Evolutionary conservation across 208 protist species (phyloP).

Genomic region (Blechomonas ayalai): DNA sequence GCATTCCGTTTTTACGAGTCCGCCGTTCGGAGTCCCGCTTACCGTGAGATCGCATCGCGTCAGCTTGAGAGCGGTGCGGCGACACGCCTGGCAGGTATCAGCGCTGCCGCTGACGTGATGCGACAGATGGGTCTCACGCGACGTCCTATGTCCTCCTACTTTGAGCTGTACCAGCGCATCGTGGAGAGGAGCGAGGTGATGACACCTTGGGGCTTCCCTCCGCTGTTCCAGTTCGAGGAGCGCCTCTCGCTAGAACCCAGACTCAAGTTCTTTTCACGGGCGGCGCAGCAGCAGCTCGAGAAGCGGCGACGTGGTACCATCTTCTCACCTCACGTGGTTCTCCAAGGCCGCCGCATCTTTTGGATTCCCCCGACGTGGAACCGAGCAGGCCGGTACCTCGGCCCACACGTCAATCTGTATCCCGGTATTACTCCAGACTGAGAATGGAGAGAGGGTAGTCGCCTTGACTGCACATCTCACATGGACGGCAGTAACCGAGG

Average conservation of each 20-base stretch:
- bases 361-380: conserved; percentile 89
- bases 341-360: conserved; percentile 76
- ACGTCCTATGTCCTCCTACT: conserved; percentile 85
- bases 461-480: too few relatives aligned
- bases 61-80: conserved; percentile 78
- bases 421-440: conserved; percentile 84
- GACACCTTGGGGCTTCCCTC: conserved; percentile 89
- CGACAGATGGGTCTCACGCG: conserved; percentile 77
- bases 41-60: conserved; percentile 69
- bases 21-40: conserved; percentile 80
- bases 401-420: conserved; percentile 81
- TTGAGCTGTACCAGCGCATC: conserved; percentile 89
- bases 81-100: conserved; percentile 79
- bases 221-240: conserved; percentile 90
- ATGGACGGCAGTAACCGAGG: too few relatives aligned
- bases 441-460: neutral
- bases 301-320: conserved; percentile 53
- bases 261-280: conserved; percentile 81
- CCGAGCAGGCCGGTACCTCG: conserved; percentile 63
- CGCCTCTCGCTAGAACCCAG: conserved; percentile 77
- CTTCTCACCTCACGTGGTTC: conserved; percentile 66
- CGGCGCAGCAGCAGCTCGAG: conserved; percentile 73
- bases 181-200: conserved; percentile 86
- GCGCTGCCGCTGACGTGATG: conserved; percentile 84
- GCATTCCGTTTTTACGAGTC: conserved; percentile 88